Evolutionary conservation across 129 eudicot species (phyloP), one percentile per base, ranked within the genome.

Genomic region (Tagetes erecta): DNA sequence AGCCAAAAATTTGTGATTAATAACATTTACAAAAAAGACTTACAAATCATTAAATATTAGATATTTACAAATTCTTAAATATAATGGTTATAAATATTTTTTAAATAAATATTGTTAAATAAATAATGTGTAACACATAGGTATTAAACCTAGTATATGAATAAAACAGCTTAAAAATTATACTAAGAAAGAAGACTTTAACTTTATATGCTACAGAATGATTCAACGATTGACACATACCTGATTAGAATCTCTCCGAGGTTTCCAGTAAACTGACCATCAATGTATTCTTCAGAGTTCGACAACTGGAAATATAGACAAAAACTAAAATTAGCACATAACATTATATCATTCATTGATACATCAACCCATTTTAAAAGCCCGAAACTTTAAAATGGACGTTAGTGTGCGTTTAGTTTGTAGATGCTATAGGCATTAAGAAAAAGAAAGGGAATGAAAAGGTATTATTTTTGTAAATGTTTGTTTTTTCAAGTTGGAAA

Each of bases 201-300:
- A 12, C 5, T 49, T 58, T 0, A 68, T 10, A 13, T 67, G 41
- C 47, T 44, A 34, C 8, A 39, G 1, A 2, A 9, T 13, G 49
- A 68, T 8, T 33, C 58, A 62, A 57, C 27, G 27, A 20, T 20
- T 20, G 27, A 20, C 27, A 44, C 40, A 64, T 78, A 94, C 98
- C 98, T 88, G 83, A 94, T 94, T 71, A 94, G 78, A 66, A 94
- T 90, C 86, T 90, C 97, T 78, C 97, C 98, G 33, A 94, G 96
- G 68, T 75, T 86, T 68, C 97, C 97, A 11, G 91, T 84, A 76
- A 77, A 79, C 64, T 86, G 82, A 42, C 98, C 98, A 56, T 94
- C 98, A 76, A 91, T 84, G 75, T 84, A 94, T 68, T 94, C 98
- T 64, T 94, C 98, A 59, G 92, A 86, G 85, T 83, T 88, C 12